Evolutionary conservation across 106 monocot genomes (phyloP).

Genomic region (Dendrobium chrysotoxum): DNA sequence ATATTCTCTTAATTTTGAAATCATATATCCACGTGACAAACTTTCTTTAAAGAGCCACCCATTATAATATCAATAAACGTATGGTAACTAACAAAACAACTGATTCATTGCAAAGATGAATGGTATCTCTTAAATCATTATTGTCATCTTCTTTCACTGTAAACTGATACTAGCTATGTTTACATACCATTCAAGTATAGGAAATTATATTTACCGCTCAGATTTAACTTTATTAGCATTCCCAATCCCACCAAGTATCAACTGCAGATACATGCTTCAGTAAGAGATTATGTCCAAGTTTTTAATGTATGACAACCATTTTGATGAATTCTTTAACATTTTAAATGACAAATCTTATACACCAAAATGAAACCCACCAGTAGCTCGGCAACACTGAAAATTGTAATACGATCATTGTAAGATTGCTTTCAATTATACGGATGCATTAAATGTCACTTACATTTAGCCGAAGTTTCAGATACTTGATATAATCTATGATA

Average conservation of each 20-base stretch:
- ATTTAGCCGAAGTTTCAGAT: slow-evolving; percentile 41
- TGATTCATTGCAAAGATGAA: background rate
- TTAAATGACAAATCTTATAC: background rate
- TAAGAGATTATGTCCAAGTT: background rate
- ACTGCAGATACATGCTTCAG: background rate
- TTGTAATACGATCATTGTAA: background rate
- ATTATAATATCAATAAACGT: background rate
- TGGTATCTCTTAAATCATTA: background rate
- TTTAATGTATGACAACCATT: background rate
- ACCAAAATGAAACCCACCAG: background rate
- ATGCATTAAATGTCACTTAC: slow-evolving; percentile 10
- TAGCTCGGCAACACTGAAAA: background rate
- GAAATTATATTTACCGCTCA: background rate
- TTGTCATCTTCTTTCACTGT: background rate
- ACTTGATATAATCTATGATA: slow-evolving; percentile 49
- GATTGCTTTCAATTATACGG: background rate
- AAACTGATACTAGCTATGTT: background rate
- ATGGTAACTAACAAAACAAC: background rate
- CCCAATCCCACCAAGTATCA: background rate
- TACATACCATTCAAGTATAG: background rate
- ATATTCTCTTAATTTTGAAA: too few relatives aligned
- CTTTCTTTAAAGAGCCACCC: background rate
- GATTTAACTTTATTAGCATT: background rate
- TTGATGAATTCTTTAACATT: background rate
- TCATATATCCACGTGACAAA: background rate